Base-by-base conservation (phyloP, 2,329 filamentous ascomycete genomes). In the Diaporthe sp. region DNA sequence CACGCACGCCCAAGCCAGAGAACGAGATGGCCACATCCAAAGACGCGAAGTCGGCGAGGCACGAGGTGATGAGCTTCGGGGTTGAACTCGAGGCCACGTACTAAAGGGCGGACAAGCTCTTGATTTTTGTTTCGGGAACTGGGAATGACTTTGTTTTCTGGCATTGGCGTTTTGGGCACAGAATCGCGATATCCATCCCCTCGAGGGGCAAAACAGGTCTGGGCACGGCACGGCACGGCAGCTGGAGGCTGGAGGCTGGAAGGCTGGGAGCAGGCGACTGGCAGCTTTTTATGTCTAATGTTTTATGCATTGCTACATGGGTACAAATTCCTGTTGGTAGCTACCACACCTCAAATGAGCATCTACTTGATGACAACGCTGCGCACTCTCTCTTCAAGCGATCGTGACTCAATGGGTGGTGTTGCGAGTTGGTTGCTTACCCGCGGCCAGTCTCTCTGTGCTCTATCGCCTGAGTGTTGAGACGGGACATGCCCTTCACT, bases 1-100 rank as follows among this genome's bases (percentile, higher is more conserved):
- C 80, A 4, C 79, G 54, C n/a, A 81, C 80, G 19, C 80, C 80
- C 17, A 76, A 75, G 47, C 77, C 77, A 38, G 77, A 77, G 30
- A 75, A 64, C n/a, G 78, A 77, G 19, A 73, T 77, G 57, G 38
- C 42, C 45, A 9, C 68, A 45, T 42, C 28, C 30, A 55, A 58
- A 54, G 64, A 75, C 42, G 74, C 73, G 28, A 70, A 75, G 55
- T 73, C 72, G 68, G 42, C 74, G 19, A 52, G 42, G 25, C 71
- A 70, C 22, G 71, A 75, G 54, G 72, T 58, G n/a, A 71, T 71
- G 70, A 25, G 69, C 40, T 71, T 76, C 64, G 47, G 74, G 57
- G 60, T 76, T 42, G n/a, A 64, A 38, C 33, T 55, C 67, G 55
- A 74, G 38, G 13, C 45, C 25, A 40, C 33, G 15, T 68, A 54